phyloP scores from a whole-genome alignment of 75 land plant genomes.

The Pinus tabuliformis region DNA sequence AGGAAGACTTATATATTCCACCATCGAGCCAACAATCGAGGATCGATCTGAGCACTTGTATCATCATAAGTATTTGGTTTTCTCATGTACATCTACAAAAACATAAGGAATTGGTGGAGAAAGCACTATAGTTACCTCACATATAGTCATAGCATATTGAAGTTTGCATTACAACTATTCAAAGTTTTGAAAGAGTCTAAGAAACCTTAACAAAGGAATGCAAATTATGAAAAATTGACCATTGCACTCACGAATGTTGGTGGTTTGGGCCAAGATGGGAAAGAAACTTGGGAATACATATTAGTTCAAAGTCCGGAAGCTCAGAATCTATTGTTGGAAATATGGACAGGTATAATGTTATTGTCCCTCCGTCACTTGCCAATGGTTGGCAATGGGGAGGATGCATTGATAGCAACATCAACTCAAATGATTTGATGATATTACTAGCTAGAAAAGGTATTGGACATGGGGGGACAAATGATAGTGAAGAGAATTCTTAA shows the following conservation, averaged over 20 bases:
- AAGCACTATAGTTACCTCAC: too few species aligned
- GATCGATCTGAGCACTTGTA: too few species aligned
- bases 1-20: too few species aligned
- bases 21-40: too few species aligned
- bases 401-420: not conserved
- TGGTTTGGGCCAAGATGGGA: slow-evolving; percentile 18
- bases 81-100: too few species aligned
- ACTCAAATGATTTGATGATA: not conserved
- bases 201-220: not conserved
- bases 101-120: too few species aligned
- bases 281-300: slow-evolving; percentile 10
- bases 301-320: slow-evolving; percentile 8
- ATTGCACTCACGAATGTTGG: slow-evolving; percentile 14
- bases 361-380: slow-evolving; percentile 40
- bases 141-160: too few species aligned
- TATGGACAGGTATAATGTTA: slow-evolving; percentile 1
- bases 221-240: not conserved
- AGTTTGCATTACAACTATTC: too few species aligned
- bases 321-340: not conserved
- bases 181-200: too few species aligned
- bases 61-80: too few species aligned
- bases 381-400: slow-evolving; percentile 46
- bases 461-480: not conserved
- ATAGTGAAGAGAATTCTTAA: not conserved
- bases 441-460: not conserved